Conservation (phyloP, 805 yeast species). For the Limtongozyma cylindracea region DNA sequence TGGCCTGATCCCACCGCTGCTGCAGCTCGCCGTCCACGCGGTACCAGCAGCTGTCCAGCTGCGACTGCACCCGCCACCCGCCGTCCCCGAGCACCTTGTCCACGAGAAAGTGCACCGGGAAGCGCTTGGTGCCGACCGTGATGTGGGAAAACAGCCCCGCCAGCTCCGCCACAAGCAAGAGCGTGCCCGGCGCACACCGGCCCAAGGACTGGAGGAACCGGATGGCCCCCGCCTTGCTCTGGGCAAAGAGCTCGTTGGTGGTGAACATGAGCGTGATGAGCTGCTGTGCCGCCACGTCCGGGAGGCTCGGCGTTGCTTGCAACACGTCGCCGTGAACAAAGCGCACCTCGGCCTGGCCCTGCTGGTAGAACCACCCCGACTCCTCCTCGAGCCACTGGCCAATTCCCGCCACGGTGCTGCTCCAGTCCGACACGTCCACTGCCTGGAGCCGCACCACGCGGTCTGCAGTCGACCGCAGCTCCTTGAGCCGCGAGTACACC, state of each 20-base stretch:
- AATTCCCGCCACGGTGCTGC: slow-evolving; percentile 19
- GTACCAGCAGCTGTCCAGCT: slow-evolving; percentile 67
- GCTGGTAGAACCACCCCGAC: slow-evolving; percentile 29
- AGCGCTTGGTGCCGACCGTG: slow-evolving; percentile 44
- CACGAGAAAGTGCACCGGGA: slow-evolving; percentile 62
- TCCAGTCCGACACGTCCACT: slow-evolving; percentile 69
- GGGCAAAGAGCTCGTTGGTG: slow-evolving; percentile 65
- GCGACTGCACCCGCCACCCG: slow-evolving; percentile 38
- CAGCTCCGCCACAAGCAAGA: slow-evolving; percentile 52
- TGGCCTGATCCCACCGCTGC: too few relatives aligned
- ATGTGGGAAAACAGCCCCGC: slow-evolving; percentile 82
- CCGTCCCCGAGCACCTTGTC: slow-evolving; percentile 38
- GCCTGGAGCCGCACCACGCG: slow-evolving; percentile 20
- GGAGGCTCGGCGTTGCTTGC: slow-evolving; percentile 1
- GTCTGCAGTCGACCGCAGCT: slow-evolving; percentile 7
- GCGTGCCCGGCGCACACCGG: slow-evolving; percentile 27
- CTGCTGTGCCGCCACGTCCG: slow-evolving; percentile 7
- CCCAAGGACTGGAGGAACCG: slow-evolving; percentile 19
- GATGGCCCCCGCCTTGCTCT: slow-evolving; percentile 34
- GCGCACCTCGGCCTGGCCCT: slow-evolving; percentile 6
- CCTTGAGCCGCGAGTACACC: slow-evolving; percentile 19
- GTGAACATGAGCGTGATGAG: slow-evolving; percentile 60
- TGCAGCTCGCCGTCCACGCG: slow-evolving; percentile 24
- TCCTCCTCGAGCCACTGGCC: slow-evolving; percentile 15
- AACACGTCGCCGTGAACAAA: slow-evolving; percentile 11